Evolutionary conservation across 345 rosid species (phyloP).

Genomic region (Eucalyptus decipiens): DNA sequence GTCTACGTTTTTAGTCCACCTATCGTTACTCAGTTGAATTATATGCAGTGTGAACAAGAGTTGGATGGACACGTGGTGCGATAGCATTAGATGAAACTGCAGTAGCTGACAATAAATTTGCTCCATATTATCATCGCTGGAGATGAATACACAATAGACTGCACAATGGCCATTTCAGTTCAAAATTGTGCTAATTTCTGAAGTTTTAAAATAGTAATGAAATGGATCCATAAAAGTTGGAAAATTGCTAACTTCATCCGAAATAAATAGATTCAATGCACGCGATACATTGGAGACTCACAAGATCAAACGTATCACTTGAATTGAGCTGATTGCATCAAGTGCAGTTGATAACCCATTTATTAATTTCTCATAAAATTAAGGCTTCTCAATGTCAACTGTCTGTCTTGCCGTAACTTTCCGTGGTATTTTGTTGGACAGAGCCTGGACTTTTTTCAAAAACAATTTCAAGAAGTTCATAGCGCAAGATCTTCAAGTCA

Average conservation of each 20-base stretch:
- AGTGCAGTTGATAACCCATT: not conserved
- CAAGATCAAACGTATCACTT: not conserved
- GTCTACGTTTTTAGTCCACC: not conserved
- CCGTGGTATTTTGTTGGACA: not conserved
- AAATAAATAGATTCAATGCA: not conserved
- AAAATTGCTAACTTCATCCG: not conserved
- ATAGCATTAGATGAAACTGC: not conserved
- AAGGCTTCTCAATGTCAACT: not conserved
- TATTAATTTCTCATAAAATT: not conserved
- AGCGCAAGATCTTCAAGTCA: not conserved
- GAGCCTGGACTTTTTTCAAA: not conserved
- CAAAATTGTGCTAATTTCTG: not conserved
- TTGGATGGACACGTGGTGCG: not conserved
- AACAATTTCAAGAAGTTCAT: not conserved
- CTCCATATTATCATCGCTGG: not conserved
- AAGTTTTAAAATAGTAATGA: not conserved
- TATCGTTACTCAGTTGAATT: not conserved
- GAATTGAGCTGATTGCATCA: not conserved
- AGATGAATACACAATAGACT: not conserved
- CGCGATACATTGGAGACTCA: not conserved
- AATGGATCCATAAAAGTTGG: not conserved
- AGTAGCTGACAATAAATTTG: not conserved
- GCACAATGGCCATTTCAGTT: not conserved
- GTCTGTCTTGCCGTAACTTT: not conserved
- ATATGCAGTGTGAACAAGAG: not conserved